Base-by-base conservation (phyloP, 1,139 yeast genomes). In the Sugiyamaella grinbergsii region DNA sequence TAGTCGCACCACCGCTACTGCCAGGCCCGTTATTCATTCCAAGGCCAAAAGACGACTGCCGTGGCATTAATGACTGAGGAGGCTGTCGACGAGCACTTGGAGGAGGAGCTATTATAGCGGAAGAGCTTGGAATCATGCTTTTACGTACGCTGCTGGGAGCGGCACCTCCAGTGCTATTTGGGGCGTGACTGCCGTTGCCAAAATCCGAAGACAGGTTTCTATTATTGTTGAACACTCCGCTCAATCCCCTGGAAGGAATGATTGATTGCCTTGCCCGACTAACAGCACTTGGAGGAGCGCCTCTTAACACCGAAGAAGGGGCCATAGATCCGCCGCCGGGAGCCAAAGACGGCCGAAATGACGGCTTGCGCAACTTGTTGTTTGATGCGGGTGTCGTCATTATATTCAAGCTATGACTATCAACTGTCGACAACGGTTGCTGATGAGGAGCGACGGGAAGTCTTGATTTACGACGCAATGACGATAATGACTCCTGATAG, bases 11-110 rank as follows among this genome's bases (percentile, higher is more conserved):
- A 26, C 50, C 46, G 48, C 13, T 29, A n/a, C n/a, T n/a, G n/a
- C n/a, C n/a, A n/a, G n/a, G n/a, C 13, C 37, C 40, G 18, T 39
- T 22, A 3, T 41, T 33, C 7, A 42, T 24, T 6, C 59, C 61
- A 10, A 55, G 38, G 2, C 63, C 65, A 49, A 62, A 59, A 8
- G 63, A 58, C 0, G 56, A 53, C 13, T 48, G 53, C 11, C 56
- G 38, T 8, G 51, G 33, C 10, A 47, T 19, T 2, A 48, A 18
- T 2, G 59, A 49, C 10, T 34, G 44, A 7, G 39, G 47, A 4
- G 54, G 47, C 18, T 40, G 50, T 6, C 48, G 48, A n/a, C 41
- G 36, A 3, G 22, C 42, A 31, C 43, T 43, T 7, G 42, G 36
- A 33, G 48, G 42, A 19, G 32, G 42, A 23, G 38, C 31, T 18